A percentile compares a stretch with the other conserved stretches of the same genome.
phyloP scores from a whole-genome alignment of 1,284 basidiomycete genomes.

The Malassezia nana region DNA sequence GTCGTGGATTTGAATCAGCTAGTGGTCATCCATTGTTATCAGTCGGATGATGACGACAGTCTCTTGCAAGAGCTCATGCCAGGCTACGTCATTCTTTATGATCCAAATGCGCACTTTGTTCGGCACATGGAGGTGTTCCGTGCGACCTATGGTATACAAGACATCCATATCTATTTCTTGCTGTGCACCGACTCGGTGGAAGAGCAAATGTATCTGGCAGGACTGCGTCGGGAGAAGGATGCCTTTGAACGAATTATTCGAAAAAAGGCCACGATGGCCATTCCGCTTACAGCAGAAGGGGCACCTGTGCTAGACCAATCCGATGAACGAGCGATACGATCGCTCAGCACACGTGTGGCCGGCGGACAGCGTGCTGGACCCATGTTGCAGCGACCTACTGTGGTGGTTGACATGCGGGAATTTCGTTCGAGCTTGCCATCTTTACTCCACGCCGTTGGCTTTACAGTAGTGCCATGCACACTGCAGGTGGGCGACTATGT shows the following conservation, averaged over 20 bases:
- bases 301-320: slow-evolving; percentile 49
- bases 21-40: slow-evolving; percentile 75
- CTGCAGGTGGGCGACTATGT: slow-evolving; percentile 94
- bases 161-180: slow-evolving; percentile 87
- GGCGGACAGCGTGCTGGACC: slow-evolving; percentile 63
- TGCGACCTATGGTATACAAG: slow-evolving; percentile 58
- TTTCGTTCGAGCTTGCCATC: slow-evolving; percentile 87
- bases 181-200: slow-evolving; percentile 84
- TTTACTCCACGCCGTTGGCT: slow-evolving; percentile 69
- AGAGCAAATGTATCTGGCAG: slow-evolving; percentile 85
- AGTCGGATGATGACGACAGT: slow-evolving; percentile 83
- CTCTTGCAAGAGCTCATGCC: slow-evolving; percentile 79
- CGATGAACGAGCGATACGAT: slow-evolving; percentile 59
- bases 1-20: slow-evolving; percentile 68
- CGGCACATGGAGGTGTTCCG: slow-evolving; percentile 78
- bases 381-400: slow-evolving; percentile 62
- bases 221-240: slow-evolving; percentile 80
- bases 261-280: slow-evolving; percentile 85
- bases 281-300: slow-evolving; percentile 73
- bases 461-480: slow-evolving; percentile 77
- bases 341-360: slow-evolving; percentile 75
- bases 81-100: slow-evolving; percentile 78
- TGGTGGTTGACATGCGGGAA: slow-evolving; percentile 93
- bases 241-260: slow-evolving; percentile 86
- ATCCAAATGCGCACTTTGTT: slow-evolving; percentile 85